Evolutionary conservation across 2,329 filamentous ascomycete species (phyloP).

Genomic region (Talaromyces funiculosus): DNA sequence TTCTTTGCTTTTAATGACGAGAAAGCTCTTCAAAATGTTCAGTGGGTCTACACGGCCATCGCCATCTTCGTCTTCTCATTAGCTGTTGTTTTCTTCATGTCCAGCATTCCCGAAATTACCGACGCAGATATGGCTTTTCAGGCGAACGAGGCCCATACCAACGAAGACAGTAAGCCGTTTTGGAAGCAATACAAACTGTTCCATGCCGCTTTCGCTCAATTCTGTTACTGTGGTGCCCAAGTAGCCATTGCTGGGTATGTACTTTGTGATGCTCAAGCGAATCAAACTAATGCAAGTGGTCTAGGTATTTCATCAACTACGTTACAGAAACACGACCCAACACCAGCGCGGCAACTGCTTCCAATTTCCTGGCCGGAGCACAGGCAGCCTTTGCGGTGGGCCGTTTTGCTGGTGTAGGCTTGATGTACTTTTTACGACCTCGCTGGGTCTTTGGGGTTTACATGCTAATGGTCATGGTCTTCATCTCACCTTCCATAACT

Average conservation of each 20-base stretch:
- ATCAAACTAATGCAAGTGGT: not conserved
- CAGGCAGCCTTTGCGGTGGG: constrained; percentile 68
- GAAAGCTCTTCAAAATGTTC: constrained; percentile 59
- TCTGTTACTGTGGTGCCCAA: constrained; percentile 75
- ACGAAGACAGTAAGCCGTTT: constrained; percentile 55
- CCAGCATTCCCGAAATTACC: constrained; percentile 66
- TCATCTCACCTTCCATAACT: constrained; percentile 49
- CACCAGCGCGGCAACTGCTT: constrained; percentile 52
- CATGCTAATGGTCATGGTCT: constrained; percentile 57
- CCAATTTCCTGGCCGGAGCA: constrained; percentile 67
- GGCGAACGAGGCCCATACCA: constrained; percentile 50
- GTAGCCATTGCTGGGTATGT: constrained; percentile 37
- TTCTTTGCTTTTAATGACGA: constrained; percentile 62
- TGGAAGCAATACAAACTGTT: constrained; percentile 69
- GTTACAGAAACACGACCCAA: constrained; percentile 54
- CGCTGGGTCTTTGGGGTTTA: constrained; percentile 68
- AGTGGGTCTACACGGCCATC: constrained; percentile 77
- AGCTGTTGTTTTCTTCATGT: constrained; percentile 61
- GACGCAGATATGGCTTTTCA: constrained; percentile 63
- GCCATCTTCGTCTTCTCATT: constrained; percentile 65
- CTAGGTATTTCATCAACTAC: constrained; percentile 61
- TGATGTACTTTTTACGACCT: constrained; percentile 63
- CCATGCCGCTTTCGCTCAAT: constrained; percentile 69
- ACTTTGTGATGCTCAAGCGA: not conserved
- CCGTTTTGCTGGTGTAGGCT: constrained; percentile 59